Percentiles rank a stretch among this genome's conserved stretches.
phyloP scores from a whole-genome alignment of 768 basidiomycete species.

The Pisolithus tinctorius region DNA sequence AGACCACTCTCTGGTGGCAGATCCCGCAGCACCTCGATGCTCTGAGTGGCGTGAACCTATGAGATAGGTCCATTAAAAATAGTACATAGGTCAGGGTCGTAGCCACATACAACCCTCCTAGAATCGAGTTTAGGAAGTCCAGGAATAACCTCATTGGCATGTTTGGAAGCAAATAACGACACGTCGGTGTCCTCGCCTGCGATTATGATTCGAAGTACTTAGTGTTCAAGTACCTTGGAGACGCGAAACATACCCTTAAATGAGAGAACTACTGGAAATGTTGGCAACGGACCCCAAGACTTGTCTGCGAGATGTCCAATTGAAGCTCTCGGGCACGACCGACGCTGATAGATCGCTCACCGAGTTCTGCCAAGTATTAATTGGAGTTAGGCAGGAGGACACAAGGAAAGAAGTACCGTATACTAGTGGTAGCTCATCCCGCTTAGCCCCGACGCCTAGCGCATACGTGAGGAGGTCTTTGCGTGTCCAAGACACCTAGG shows the following conservation, averaged over 20 bases:
- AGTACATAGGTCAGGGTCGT: background rate
- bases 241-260: slow-evolving; percentile 47
- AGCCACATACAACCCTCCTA: slow-evolving; percentile 52
- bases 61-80: background rate
- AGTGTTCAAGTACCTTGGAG: background rate
- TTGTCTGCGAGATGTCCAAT: slow-evolving; percentile 37
- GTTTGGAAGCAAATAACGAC: slow-evolving; percentile 54
- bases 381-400: background rate
- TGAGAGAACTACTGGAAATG: slow-evolving; percentile 74
- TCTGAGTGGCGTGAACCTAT: slow-evolving; percentile 74
- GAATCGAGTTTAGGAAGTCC: slow-evolving; percentile 69
- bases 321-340: background rate
- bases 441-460: slow-evolving; percentile 75
- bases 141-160: slow-evolving; percentile 36
- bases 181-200: slow-evolving; percentile 58
- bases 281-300: slow-evolving; percentile 72
- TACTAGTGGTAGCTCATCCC: slow-evolving; percentile 58
- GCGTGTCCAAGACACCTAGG: slow-evolving; percentile 77
- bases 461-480: slow-evolving; percentile 78
- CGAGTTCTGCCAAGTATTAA: slow-evolving; percentile 36
- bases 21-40: slow-evolving; percentile 73
- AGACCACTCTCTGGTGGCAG: slow-evolving; percentile 68
- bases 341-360: slow-evolving; percentile 23
- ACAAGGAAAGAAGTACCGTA: slow-evolving; percentile 47
- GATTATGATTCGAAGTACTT: background rate